Evolutionary conservation across 2,329 filamentous ascomycete species (phyloP).

Genomic region (Cladobotryum mycophilum): DNA sequence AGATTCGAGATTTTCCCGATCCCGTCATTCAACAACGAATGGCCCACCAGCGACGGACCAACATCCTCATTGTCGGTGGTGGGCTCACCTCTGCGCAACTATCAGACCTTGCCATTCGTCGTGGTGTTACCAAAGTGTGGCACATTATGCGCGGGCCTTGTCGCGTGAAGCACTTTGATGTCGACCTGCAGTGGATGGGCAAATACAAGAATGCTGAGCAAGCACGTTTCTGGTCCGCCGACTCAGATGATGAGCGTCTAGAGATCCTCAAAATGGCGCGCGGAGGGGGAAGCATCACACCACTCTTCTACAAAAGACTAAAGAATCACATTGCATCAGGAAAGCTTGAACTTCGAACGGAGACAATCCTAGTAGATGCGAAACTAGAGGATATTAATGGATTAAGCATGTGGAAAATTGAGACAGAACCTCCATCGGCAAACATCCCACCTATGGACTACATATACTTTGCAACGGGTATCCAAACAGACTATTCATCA

Average conservation of each 20-base stretch:
- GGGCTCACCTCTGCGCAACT: slow-evolving; percentile 73
- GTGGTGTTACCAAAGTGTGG: slow-evolving; percentile 62
- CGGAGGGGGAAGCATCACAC: slow-evolving; percentile 71
- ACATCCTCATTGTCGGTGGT: slow-evolving; percentile 66
- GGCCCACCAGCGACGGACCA: slow-evolving; percentile 40
- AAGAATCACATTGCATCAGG: slow-evolving; percentile 50
- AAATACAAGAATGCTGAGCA: slow-evolving; percentile 77
- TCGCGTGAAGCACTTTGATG: slow-evolving; percentile 69
- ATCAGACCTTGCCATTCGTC: slow-evolving; percentile 57
- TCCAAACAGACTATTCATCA: slow-evolving; percentile 54
- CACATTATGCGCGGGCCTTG: slow-evolving; percentile 58
- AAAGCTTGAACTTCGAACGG: slow-evolving; percentile 48
- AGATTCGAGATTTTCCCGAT: slow-evolving; percentile 54
- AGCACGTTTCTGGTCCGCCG: slow-evolving; percentile 69
- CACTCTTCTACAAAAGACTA: slow-evolving; percentile 59
- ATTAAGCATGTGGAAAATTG: slow-evolving; percentile 33
- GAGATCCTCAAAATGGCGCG: slow-evolving; percentile 60
- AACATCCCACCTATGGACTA: slow-evolving; percentile 55
- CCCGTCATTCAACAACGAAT: slow-evolving; percentile 48
- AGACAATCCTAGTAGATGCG: slow-evolving; percentile 50
- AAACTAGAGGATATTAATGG: slow-evolving; percentile 41
- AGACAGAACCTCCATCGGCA: slow-evolving; percentile 46
- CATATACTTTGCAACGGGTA: slow-evolving; percentile 71
- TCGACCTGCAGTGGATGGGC: slow-evolving; percentile 71
- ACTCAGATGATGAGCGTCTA: slow-evolving; percentile 62